Base-by-base conservation (phyloP, 371 early-diverging fungal species). In the Syncephalis plumigaleata region DNA sequence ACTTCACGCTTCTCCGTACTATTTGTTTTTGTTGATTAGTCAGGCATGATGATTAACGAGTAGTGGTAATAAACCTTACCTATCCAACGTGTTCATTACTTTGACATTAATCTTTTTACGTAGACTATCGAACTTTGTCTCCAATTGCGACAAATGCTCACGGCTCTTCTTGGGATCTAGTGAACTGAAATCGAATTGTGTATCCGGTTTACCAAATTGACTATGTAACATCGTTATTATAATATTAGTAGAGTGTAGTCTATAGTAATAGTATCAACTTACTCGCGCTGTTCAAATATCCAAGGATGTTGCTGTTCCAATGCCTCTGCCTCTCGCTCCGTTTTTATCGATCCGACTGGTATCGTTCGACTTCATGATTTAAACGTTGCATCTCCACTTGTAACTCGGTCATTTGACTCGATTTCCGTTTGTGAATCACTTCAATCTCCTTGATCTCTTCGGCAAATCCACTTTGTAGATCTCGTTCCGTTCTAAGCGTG, bases 1-100 rank as follows among this genome's bases (percentile, higher is more conserved):
- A 67, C 55, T 60, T 96, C 95, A 52, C 86, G 82, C 66, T 89
- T 87, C 59, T 94, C 97, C 21, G 86, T 82, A 36, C 82, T 77
- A 54, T 16, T 15, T 39, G 44, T 25, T n/a, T 22, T 39, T 17
- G 9, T 16, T 31, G 46, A 13, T 24, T 42, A 31, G 16, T 13
- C 20, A 24, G 11, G n/a, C 13, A 31, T 46, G 38, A 17, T 47
- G 18, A 16, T 18, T 25, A 18, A 23, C 8, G 1, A 27, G 2
- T 15, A 52, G n/a, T n/a, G n/a, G n/a, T n/a, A n/a, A n/a, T n/a
- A n/a, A n/a, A n/a, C n/a, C 64, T 52, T 59, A 82, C 75, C 79
- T 77, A 53, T 94, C 95, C 56, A 92, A 83, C 67, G 81, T 87
- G 42, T 83, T 84, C 88, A 94, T 85, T n/a, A 90, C 96, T 16